Percentiles rank a stretch among this genome's conserved stretches.
Conservation (phyloP, 1,139 yeast species). For the Pichia sp. region DNA sequence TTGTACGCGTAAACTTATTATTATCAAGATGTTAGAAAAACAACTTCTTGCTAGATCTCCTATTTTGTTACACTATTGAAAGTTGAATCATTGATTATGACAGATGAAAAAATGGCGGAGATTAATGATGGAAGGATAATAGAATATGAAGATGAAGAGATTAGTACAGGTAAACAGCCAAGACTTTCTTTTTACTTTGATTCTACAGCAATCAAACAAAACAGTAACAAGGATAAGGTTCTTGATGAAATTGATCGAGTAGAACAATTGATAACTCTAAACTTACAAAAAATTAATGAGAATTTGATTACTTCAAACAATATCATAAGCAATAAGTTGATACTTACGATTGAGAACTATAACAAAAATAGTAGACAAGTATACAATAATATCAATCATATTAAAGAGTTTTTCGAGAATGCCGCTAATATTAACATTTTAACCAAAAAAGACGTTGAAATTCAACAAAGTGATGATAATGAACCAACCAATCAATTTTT, state of each 20-base stretch:
- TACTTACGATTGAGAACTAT: constrained; percentile 56
- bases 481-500: neutral
- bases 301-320: constrained; percentile 59
- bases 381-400: constrained; percentile 57
- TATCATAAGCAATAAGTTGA: constrained; percentile 50
- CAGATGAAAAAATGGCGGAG: neutral
- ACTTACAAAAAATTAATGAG: constrained; percentile 72
- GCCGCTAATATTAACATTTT: constrained; percentile 50
- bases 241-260: constrained; percentile 54
- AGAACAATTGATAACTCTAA: constrained; percentile 75
- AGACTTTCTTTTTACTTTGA: constrained; percentile 26
- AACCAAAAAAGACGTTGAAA: constrained; percentile 18
- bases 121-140: neutral
- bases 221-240: constrained; percentile 22
- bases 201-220: constrained; percentile 15
- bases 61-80: neutral
- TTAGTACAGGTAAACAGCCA: constrained; percentile 17
- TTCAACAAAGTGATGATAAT: neutral
- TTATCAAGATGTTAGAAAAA: no score
- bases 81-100: neutral
- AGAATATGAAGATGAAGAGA: constrained; percentile 7
- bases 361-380: constrained; percentile 48
- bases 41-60: no score
- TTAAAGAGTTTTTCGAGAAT: constrained; percentile 71
- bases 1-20: no score